Base-by-base conservation (phyloP, 2,329 filamentous ascomycete species). In the Fusarium robinianum region DNA sequence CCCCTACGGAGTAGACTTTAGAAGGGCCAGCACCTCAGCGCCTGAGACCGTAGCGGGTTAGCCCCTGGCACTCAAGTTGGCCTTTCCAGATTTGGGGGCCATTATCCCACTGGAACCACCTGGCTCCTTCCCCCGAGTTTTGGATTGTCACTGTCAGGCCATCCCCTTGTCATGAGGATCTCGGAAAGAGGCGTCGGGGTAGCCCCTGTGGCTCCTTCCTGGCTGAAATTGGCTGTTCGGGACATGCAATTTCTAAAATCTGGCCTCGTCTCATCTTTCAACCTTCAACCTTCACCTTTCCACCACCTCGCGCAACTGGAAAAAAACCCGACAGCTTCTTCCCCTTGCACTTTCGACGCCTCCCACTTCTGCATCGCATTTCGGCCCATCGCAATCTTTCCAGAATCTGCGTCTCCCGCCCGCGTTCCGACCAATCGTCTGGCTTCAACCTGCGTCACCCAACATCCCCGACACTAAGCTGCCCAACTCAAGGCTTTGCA, bases 61-160 rank as follows among this genome's bases (percentile, higher is more conserved):
- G n/a, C n/a, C n/a, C n/a, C n/a, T n/a, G n/a, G n/a, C n/a, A n/a
- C n/a, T n/a, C n/a, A n/a, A n/a, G n/a, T n/a, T n/a, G n/a, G n/a
- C n/a, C n/a, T 27, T 14, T 10, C 8, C 12, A 25, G 26, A 34
- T 30, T 26, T 21, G 22, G 15, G 21, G 32, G 17, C 21, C n/a
- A n/a, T n/a, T 15, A 11, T 48, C 41, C 51, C 51, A 38, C 51
- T 54, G 55, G 51, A 55, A 55, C 46, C 34, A 38, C 41, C 51
- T 52, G 51, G 47, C 51, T 39, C 39, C 51, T 53, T 55, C 52
- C 52, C 52, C 52, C 43, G 52, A 47, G 36, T 55, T 55, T 55
- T 44, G 12, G 55, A 53, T 55, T 43, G 30, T 31, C 53, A 53
- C 53, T 50, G 44, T 55, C 52, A 55, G 52, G 52, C 36, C 52